Percentiles rank a stretch among this genome's conserved stretches.
Conservation (phyloP, 208 protist genomes). For the Trichomonas tenax region DNA sequence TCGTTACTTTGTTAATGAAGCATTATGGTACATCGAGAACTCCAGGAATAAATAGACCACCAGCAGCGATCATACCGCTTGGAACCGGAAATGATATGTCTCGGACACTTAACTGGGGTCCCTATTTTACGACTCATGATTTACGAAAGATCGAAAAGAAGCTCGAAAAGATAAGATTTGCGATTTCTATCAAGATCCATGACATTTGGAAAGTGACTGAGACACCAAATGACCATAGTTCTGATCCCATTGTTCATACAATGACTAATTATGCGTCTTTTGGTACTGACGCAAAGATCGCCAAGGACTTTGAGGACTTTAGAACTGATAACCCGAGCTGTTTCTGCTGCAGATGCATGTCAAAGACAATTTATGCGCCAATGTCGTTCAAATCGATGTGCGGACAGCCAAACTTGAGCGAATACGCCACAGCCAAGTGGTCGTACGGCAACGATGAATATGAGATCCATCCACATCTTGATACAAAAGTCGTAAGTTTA, state of each 20-base stretch:
- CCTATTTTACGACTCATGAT: background rate
- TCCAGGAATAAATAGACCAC: background rate
- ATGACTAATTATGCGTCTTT: background rate
- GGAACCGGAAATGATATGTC: slow-evolving; percentile 16
- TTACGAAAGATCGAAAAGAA: background rate
- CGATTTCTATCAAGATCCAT: background rate
- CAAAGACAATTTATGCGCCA: background rate
- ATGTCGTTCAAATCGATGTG: background rate
- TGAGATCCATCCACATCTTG: background rate
- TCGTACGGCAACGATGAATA: background rate
- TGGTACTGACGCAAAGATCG: background rate
- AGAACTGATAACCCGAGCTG: background rate
- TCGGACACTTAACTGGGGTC: background rate
- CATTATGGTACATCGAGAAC: background rate
- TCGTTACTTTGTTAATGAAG: background rate
- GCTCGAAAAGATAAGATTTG: background rate
- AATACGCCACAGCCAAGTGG: background rate
- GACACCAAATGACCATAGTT: background rate
- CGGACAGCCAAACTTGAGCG: background rate
- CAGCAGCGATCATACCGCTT: background rate
- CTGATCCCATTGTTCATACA: background rate
- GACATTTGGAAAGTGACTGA: background rate
- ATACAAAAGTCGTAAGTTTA: background rate
- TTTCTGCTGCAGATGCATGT: slow-evolving; percentile 2
- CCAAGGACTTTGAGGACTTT: background rate